Evolutionary conservation across 2,329 filamentous ascomycete genomes (phyloP), one percentile per base, ranked within the genome.

Genomic region (Scedosporium boydii): DNA sequence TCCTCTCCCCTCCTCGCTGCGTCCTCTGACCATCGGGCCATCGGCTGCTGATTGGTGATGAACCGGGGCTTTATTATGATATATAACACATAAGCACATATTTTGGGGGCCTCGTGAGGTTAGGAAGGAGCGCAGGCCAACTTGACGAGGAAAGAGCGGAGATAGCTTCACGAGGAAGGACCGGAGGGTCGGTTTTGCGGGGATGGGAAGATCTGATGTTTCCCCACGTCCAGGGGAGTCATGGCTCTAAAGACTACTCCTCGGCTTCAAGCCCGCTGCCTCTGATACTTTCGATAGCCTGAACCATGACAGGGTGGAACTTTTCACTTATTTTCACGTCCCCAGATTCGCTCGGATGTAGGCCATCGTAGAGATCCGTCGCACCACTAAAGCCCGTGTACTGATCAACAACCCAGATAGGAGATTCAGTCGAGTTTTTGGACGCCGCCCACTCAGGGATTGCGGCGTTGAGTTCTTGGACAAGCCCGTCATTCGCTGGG

Each of bases 271-370:
- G 27, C 27, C 48, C 18, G 48, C 48, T 56, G 16, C 58, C 58
- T 58, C 42, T 26, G 26, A 63, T 34, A n/a, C 62, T 63, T 6
- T 58, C 14, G n/a, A 63, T 58, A 3, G 57, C 58, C 57, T 57
- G 57, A 16, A 63, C 18, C 4, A 63, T 60, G 4, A 34, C 62
- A 6, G 62, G 48, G 26, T 63, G 60, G n/a, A 63, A 63, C 58
- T 44, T 56, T 12, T 60, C 62, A 38, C 23, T 41, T 18, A 63
- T 60, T 58, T 60, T 63, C 34, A 60, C 18, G 16, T 63, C 58
- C 18, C 58, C 62, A n/a, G 62, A 63, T 51, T 44, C 57, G 34
- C 34, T 60, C 26, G 58, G 62, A 41, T 63, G 62, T 21, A 63
- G 16, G 3, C 62, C 44, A 56, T 63, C 62, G 29, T 60, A 60